Conservation (phyloP, 108 stramenopile species). For the Cyclostephanos tholiformis region DNA sequence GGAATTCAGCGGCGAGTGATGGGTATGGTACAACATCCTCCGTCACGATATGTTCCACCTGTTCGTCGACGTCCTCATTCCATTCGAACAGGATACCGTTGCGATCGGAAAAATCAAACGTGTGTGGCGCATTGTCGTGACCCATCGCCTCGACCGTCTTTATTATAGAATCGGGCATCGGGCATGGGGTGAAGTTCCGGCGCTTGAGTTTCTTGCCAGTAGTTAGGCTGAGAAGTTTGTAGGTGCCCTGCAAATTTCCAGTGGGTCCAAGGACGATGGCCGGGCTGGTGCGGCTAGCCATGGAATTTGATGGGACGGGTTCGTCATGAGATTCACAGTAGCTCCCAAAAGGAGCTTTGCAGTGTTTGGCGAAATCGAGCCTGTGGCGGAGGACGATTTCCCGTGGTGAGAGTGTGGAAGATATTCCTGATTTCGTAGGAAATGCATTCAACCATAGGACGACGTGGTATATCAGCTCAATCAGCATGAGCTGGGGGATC, state of each 20-base stretch:
- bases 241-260: conserved; percentile 41
- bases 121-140: too few relatives aligned
- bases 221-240: conserved; percentile 17
- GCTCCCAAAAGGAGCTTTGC: too few relatives aligned
- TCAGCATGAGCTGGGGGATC: conserved; percentile 5
- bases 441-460: conserved; percentile 36
- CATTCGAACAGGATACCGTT: too few relatives aligned
- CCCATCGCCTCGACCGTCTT: too few relatives aligned
- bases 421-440: conserved; percentile 29
- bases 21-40: too few relatives aligned
- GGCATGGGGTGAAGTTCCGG: conserved; percentile 3
- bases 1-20: too few relatives aligned
- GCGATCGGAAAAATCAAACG: too few relatives aligned
- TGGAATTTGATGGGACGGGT: conserved; percentile 14
- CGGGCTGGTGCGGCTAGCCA: conserved; percentile 5
- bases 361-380: too few relatives aligned
- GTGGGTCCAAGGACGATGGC: conserved; percentile 23
- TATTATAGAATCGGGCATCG: too few relatives aligned
- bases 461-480: conserved; percentile 14
- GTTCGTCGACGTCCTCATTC: too few relatives aligned
- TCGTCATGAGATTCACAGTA: conserved; percentile 40
- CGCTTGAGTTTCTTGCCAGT: conserved; percentile 28
- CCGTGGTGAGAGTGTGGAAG: conserved; percentile 1
- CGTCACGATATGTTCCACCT: too few relatives aligned
- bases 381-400: conserved; percentile 15